phyloP scores from a whole-genome alignment of 2,329 filamentous ascomycete species.

The Phyllosticta citribraziliensis region DNA sequence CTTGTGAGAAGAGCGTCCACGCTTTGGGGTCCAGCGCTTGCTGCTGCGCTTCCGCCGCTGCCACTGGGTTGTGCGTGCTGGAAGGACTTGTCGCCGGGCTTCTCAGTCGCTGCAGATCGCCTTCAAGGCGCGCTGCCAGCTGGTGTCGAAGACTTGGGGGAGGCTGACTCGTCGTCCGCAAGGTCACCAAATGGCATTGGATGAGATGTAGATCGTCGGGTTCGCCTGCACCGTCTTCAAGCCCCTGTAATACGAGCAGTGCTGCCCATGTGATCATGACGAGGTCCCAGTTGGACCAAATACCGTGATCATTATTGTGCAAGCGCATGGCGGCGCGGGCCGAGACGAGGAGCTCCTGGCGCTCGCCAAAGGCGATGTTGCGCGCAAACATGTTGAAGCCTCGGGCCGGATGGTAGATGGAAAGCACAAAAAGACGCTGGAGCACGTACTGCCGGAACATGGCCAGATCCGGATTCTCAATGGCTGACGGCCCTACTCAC shows the following conservation, averaged over 20 bases:
- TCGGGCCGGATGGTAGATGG: slow-evolving; percentile 35
- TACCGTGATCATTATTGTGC: slow-evolving; percentile 31
- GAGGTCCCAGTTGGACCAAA: slow-evolving; percentile 38
- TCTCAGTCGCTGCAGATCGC: slow-evolving; percentile 11
- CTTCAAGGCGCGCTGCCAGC: slow-evolving; percentile 12
- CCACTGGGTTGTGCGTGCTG: neutral
- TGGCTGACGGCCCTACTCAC: slow-evolving; percentile 16
- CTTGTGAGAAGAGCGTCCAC: slow-evolving; percentile 13
- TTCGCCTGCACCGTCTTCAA: slow-evolving; percentile 33
- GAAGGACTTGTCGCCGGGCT: slow-evolving; percentile 9
- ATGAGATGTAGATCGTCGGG: slow-evolving; percentile 11
- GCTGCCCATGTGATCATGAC: slow-evolving; percentile 38
- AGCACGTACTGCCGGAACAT: slow-evolving; percentile 35
- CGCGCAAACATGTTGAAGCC: slow-evolving; percentile 32
- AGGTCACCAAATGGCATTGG: slow-evolving; percentile 12
- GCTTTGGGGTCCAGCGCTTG: slow-evolving; percentile 8
- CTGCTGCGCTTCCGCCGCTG: neutral
- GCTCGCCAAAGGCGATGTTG: slow-evolving; percentile 30
- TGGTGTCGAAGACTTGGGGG: slow-evolving; percentile 13
- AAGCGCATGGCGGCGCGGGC: slow-evolving; percentile 32
- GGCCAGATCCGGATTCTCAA: slow-evolving; percentile 26
- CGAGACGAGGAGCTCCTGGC: slow-evolving; percentile 33
- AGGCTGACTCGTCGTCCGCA: slow-evolving; percentile 12
- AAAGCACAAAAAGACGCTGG: slow-evolving; percentile 33
- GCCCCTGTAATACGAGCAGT: slow-evolving; percentile 34